Conservation (phyloP, 2,329 filamentous ascomycete species). For the Hypocrella siamensis region DNA sequence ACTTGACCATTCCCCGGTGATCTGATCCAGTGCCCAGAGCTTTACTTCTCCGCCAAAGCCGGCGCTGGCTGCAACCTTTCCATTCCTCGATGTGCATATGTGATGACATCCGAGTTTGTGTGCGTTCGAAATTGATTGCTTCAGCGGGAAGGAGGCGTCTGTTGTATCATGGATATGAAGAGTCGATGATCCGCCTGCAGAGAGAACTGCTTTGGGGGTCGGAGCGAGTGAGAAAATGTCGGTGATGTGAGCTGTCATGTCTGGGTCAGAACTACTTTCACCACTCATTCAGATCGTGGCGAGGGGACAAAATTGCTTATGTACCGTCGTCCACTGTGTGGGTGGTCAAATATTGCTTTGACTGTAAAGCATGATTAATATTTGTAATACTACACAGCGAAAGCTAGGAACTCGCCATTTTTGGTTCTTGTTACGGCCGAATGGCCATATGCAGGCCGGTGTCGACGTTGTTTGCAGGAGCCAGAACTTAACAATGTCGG, state of each 20-base stretch:
- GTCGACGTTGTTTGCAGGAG: too few relatives aligned
- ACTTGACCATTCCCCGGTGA: conserved; percentile 35
- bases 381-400: too few relatives aligned
- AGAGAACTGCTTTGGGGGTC: conserved; percentile 59
- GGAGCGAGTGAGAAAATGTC: conserved; percentile 76
- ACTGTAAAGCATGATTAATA: conserved; percentile 35
- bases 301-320: conserved; percentile 1
- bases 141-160: conserved; percentile 55
- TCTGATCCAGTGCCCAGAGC: conserved; percentile 54
- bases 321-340: conserved; percentile 82
- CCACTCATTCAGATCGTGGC: too few relatives aligned
- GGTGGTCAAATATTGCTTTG: conserved; percentile 93
- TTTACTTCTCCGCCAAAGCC: conserved; percentile 85
- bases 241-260: conserved; percentile 52
- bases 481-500: too few relatives aligned
- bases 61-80: conserved; percentile 60
- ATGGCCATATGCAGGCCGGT: too few relatives aligned
- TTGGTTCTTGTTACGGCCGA: too few relatives aligned
- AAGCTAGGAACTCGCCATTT: too few relatives aligned
- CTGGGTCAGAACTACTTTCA: too few relatives aligned
- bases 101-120: conserved; percentile 91
- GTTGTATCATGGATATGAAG: conserved; percentile 67
- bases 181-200: conserved; percentile 69
- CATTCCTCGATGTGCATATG: conserved; percentile 53
- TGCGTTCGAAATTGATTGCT: conserved; percentile 63